These are phyloP conservation scores for Forsythia suspensa DNA, from an alignment of 257 asterid genomes.

Conservation along the genomic window DNA sequence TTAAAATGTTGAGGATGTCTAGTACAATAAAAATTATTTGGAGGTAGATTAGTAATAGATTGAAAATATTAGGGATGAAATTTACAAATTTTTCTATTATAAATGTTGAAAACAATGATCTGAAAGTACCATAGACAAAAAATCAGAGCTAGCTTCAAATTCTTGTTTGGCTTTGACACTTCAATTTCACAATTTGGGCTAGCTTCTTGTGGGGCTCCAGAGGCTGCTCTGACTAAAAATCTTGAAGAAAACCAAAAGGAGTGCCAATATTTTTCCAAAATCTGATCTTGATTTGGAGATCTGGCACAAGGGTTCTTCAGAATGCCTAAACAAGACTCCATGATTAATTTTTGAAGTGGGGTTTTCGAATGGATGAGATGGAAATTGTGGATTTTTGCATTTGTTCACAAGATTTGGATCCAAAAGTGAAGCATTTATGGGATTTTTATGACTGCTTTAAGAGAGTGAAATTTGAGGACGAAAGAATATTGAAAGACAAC, in stretches of 20 bases:
- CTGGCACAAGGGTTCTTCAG: conserved; percentile 29
- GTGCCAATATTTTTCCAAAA: conserved; percentile 25
- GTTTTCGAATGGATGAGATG: no score
- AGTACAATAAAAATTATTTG: no score
- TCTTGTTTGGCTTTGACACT: conserved; percentile 49
- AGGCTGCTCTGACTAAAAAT: conserved; percentile 39
- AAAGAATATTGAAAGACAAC: conserved; percentile 67
- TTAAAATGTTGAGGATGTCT: no score
- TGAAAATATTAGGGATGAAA: no score
- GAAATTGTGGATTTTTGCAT: no score
- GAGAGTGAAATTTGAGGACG: conserved; percentile 59
- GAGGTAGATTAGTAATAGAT: no score
- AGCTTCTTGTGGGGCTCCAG: conserved; percentile 57
- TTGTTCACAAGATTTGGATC: no score
- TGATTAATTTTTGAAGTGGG: conserved; percentile 4
- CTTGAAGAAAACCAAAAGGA: conserved; percentile 42
- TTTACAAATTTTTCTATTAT: conserved; percentile 46
- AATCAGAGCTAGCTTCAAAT: conserved; percentile 57
- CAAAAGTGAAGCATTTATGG: no score
- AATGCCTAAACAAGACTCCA: conserved; percentile 22
- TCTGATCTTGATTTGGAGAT: conserved; percentile 53
- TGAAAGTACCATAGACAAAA: conserved; percentile 94
- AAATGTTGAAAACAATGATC: conserved; percentile 85
- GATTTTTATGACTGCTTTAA: conserved; percentile 31
- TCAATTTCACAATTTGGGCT: conserved; percentile 60